Evolutionary conservation across 768 basidiomycete species (phyloP).

Genomic region (Termitomyces sp.): DNA sequence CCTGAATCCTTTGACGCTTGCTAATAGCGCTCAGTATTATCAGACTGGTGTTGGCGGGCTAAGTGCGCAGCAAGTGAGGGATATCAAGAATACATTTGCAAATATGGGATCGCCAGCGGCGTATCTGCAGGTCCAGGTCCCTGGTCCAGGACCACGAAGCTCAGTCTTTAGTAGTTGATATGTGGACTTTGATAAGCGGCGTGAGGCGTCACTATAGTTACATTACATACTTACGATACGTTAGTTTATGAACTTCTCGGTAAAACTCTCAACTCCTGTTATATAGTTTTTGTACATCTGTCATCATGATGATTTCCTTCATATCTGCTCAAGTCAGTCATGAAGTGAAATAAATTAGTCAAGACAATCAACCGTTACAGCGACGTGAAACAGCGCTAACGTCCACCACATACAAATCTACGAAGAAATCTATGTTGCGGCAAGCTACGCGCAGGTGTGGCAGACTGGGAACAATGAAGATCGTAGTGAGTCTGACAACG

Average conservation of each 20-base stretch:
- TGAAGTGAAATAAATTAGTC: too few relatives aligned
- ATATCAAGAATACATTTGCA: constrained; percentile 50
- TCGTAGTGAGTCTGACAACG: too few relatives aligned
- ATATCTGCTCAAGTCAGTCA: neutral
- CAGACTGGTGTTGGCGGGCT: constrained; percentile 32
- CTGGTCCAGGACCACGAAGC: constrained; percentile 10
- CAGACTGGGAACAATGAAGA: too few relatives aligned
- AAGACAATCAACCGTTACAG: too few relatives aligned
- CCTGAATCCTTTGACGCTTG: constrained; percentile 31
- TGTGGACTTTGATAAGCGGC: neutral
- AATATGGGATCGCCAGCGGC: constrained; percentile 26
- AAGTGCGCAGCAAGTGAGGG: constrained; percentile 55
- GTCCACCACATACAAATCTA: too few relatives aligned
- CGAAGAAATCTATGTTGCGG: too few relatives aligned
- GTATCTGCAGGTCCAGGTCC: constrained; percentile 13
- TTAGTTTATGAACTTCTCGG: neutral
- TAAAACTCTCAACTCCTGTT: constrained; percentile 1
- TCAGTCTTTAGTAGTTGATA: constrained; percentile 12
- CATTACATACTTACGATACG: constrained; percentile 1
- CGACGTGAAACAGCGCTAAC: too few relatives aligned
- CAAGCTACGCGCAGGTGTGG: too few relatives aligned
- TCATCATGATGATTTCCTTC: neutral
- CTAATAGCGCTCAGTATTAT: constrained; percentile 28
- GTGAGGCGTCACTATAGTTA: neutral
- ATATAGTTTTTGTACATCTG: constrained; percentile 1